These are phyloP conservation scores for Chaetothyriales sp. DNA, from an alignment of 2,329 filamentous ascomycete species.

Conservation along the genomic window DNA sequence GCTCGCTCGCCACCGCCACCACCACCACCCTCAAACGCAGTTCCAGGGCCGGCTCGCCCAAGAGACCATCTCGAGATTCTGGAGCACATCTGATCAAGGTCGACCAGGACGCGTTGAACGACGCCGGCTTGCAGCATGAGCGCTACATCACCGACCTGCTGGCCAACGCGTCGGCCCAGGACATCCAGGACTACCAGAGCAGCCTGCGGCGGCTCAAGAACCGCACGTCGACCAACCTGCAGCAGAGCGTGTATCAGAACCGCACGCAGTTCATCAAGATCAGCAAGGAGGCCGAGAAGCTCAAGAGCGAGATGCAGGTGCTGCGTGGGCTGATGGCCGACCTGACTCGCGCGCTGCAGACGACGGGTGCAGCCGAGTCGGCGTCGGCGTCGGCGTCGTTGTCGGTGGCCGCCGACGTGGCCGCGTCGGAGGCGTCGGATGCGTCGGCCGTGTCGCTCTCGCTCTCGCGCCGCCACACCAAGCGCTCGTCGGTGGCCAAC, in stretches of 20 bases:
- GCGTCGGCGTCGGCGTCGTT: slow-evolving; percentile 40
- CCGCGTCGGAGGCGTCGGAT: slow-evolving; percentile 24
- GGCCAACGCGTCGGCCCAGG: slow-evolving; percentile 72
- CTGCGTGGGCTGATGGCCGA: slow-evolving; percentile 85
- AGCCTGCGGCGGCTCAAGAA: slow-evolving; percentile 63
- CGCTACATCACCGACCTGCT: slow-evolving; percentile 57
- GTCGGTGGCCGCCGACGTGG: too few species aligned
- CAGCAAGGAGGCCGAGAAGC: slow-evolving; percentile 95
- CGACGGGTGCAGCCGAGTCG: slow-evolving; percentile 13
- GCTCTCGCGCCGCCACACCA: slow-evolving; percentile 44
- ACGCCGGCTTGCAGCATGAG: slow-evolving; percentile 66
- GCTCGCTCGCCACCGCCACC: slow-evolving; percentile 19
- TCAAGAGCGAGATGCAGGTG: slow-evolving; percentile 90
- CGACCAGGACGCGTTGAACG: slow-evolving; percentile 63
- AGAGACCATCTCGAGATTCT: slow-evolving; percentile 37
- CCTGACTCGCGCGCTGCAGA: slow-evolving; percentile 55
- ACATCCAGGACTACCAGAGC: slow-evolving; percentile 69
- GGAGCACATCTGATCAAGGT: slow-evolving; percentile 49
- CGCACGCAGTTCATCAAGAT: slow-evolving; percentile 98
- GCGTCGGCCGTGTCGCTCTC: slow-evolving; percentile 6
- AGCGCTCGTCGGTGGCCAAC: slow-evolving; percentile 76
- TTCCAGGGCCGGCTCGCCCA: slow-evolving; percentile 36
- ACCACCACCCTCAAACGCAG: slow-evolving; percentile 41
- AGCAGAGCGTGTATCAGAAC: slow-evolving; percentile 94
- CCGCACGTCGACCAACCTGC: slow-evolving; percentile 67